Conservation (phyloP, 768 basidiomycete species). For the Boletus sp. region DNA sequence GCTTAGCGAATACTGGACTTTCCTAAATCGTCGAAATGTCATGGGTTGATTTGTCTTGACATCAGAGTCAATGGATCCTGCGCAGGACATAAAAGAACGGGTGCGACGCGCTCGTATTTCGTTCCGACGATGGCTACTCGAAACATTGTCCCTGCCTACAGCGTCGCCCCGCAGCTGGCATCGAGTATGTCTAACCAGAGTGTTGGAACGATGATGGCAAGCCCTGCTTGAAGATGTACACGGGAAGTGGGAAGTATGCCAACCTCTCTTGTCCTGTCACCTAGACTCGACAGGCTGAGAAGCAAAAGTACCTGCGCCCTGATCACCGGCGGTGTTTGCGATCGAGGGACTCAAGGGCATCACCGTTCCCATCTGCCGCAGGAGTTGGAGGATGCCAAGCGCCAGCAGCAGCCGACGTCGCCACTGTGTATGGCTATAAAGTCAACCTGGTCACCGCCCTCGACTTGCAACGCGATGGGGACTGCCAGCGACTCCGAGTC, state of each 20-base stretch:
- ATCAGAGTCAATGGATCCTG: background rate
- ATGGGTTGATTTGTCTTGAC: background rate
- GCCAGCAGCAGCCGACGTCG: slow-evolving; percentile 41
- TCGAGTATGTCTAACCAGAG: slow-evolving; percentile 43
- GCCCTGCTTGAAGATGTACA: slow-evolving; percentile 51
- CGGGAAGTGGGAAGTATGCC: slow-evolving; percentile 43
- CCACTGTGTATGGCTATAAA: slow-evolving; percentile 36
- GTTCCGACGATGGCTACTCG: background rate
- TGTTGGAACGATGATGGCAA: slow-evolving; percentile 51
- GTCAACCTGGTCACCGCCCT: slow-evolving; percentile 34
- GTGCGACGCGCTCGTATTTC: too few species aligned
- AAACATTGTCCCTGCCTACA: slow-evolving; percentile 20
- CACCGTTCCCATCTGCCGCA: slow-evolving; percentile 49
- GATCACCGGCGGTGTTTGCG: slow-evolving; percentile 42
- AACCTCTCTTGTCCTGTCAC: background rate
- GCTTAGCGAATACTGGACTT: background rate
- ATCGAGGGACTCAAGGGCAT: slow-evolving; percentile 52
- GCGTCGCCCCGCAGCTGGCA: slow-evolving; percentile 23
- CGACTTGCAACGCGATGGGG: slow-evolving; percentile 43
- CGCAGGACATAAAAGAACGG: background rate
- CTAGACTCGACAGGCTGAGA: background rate
- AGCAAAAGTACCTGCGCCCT: background rate
- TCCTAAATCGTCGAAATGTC: background rate
- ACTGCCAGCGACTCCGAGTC: slow-evolving; percentile 38
- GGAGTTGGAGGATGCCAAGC: slow-evolving; percentile 55